These are phyloP conservation scores for Kodamaea sagamina DNA, from an alignment of 805 yeast genomes.

Conservation along the genomic window DNA sequence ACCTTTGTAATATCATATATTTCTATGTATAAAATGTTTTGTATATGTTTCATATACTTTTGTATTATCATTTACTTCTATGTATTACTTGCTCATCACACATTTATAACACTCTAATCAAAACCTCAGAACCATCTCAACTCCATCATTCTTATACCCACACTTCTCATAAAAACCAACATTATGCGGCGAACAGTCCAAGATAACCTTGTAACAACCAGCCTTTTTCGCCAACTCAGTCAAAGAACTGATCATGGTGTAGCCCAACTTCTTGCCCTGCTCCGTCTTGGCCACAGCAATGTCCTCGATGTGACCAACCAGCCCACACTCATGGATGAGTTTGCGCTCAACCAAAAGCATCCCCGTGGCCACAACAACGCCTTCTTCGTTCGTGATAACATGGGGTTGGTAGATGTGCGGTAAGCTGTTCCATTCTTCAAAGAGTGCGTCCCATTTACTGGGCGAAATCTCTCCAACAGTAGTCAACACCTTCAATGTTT, in stretches of 20 bases:
- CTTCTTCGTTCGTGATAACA: conserved; percentile 60
- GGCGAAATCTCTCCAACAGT: conserved; percentile 73
- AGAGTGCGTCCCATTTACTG: conserved; percentile 49
- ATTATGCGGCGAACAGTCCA: conserved; percentile 86
- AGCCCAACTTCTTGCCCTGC: conserved; percentile 85
- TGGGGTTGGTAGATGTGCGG: conserved; percentile 62
- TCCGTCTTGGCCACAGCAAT: conserved; percentile 73
- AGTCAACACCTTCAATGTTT: conserved; percentile 68
- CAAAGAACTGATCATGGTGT: conserved; percentile 60
- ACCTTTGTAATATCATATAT: no score
- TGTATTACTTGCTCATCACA: not conserved
- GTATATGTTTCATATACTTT: not conserved
- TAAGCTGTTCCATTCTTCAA: conserved; percentile 58
- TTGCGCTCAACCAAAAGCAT: conserved; percentile 78
- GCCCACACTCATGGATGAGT: conserved; percentile 79
- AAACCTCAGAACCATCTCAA: conserved; percentile 64
- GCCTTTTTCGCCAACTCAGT: conserved; percentile 54
- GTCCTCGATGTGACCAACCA: conserved; percentile 94
- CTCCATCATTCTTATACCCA: conserved; percentile 66
- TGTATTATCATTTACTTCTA: not conserved
- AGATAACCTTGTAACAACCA: conserved; percentile 85
- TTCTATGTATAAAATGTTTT: no score
- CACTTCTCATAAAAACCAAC: conserved; percentile 88
- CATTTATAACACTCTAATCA: conserved; percentile 12
- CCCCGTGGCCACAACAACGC: conserved; percentile 78